Base-by-base conservation (phyloP, 2,329 filamentous ascomycete species). In the Pseudogymnoascus sp. region DNA sequence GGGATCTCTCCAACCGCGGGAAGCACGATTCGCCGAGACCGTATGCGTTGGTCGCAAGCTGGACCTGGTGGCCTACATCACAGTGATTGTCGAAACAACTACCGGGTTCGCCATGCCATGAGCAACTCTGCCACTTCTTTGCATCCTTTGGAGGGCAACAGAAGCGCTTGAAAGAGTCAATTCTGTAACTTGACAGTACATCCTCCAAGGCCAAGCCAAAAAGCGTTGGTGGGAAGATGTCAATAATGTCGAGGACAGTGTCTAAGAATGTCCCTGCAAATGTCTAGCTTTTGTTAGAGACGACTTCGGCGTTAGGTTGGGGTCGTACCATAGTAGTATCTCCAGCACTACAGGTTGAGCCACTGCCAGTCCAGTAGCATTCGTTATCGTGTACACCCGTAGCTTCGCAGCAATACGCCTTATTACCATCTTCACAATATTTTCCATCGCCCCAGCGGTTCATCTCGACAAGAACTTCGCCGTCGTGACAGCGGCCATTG, bases 11-110 rank as follows among this genome's bases (percentile, higher is more conserved):
- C 60, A 65, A 62, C 9, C 40, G 40, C 15, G 56, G 63, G 31
- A 59, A 63, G 56, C 63, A 61, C 26, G 46, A 61, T 40, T 65
- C 63, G 21, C 66, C 67, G 35, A 61, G 63, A 23, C 63, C 65
- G 37, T 64, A 66, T 60, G 64, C 64, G 56, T 65, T 68, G 21
- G 64, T 65, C 10, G 68, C 65, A 17, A 70, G 60, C 50, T 70
- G 66, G 35, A 71, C 68, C 46, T 68, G 62, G 37, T 67, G 62
- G 19, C 40, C 40, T 21, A 60, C 63, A 50, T 63, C 64, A 42
- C 70, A 71, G 44, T 69, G 67, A 63, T 68, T 69, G 56, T 70
- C 68, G 59, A 65, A 68, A 53, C 70, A 71, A 42, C 56, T 64
- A 19, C 66, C 67, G 4, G 66, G 62, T 15, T 71, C 61, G 17